Evolutionary conservation across 306 rosid species (phyloP), one percentile per base, ranked within the genome.

Genomic region (Fragaria iinumae): DNA sequence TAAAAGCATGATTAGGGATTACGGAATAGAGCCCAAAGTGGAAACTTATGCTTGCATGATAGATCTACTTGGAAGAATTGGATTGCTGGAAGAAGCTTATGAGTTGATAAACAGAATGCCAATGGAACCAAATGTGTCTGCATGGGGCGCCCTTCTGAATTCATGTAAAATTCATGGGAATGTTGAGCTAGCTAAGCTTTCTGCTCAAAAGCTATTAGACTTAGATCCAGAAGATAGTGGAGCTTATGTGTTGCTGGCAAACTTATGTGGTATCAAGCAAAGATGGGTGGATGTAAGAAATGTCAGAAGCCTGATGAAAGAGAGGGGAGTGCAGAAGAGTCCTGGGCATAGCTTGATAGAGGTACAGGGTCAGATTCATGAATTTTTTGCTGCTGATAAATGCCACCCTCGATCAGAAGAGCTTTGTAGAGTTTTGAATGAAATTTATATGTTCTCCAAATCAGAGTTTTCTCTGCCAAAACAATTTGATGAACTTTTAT

Each of bases 141-240:
- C 93, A 56, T 90, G 97, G 93, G 97, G 97, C 12, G 92, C 96
- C 76, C 87, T 92, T 80, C 86, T 92, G 13, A 84, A 79, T 86
- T 92, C 97, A 65, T 90, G 91, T 79, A 86, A 86, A 79, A 87
- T 79, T 80, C 90, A 92, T 16, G 83, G 88, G 32, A 80, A 92
- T 73, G 82, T 90, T 21, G 90, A 86, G 81, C 79, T 93, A 76
- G 93, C 92, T n/a, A 88, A 80, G 76, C 32, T 87, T 44, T 86
- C 89, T 0, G 91, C 89, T 9, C n/a, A 39, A 52, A 88, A 80
- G 65, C 88, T 93, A 41, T 44, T 91, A 44, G 88, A 78, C 21
- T 81, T 91, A 86, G 89, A 88, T 83, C 90, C 90, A 0, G 82
- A 87, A 50, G 98, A 91, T 78, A 88, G 95, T 68, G 98, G 96